Evolutionary conservation across 2,329 filamentous ascomycete genomes (phyloP).

Genomic region (Stagonosporopsis rhizophila): DNA sequence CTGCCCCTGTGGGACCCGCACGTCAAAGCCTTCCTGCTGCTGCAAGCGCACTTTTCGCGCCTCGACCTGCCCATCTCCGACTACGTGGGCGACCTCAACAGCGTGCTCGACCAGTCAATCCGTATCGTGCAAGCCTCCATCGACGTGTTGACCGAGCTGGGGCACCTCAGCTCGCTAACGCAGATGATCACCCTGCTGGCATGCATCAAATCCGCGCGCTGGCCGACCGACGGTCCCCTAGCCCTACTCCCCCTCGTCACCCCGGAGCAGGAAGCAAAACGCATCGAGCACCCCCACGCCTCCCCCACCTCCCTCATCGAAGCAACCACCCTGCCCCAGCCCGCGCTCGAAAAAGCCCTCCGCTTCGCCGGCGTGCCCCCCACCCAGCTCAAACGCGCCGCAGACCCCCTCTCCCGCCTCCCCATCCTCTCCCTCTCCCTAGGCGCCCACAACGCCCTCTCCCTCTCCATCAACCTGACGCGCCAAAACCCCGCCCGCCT

Average conservation of each 20-base stretch:
- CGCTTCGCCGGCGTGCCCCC: conserved; percentile 60
- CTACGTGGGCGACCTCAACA: conserved; percentile 91
- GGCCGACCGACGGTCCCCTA: conserved; percentile 82
- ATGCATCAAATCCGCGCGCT: conserved; percentile 89
- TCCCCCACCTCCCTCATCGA: conserved; percentile 46
- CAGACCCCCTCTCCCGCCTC: conserved; percentile 69
- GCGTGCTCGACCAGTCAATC: conserved; percentile 91
- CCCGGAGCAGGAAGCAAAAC: too few relatives aligned
- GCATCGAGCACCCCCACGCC: too few relatives aligned
- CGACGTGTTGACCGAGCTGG: conserved; percentile 91
- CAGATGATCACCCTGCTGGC: conserved; percentile 88
- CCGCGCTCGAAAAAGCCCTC: conserved; percentile 46
- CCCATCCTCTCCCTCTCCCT: conserved; percentile 73
- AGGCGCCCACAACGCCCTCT: conserved; percentile 66
- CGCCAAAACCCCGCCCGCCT: conserved; percentile 66
- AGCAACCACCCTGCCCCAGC: conserved; percentile 35
- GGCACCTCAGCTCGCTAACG: conserved; percentile 76
- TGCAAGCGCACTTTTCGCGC: conserved; percentile 94
- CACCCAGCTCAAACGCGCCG: conserved; percentile 57
- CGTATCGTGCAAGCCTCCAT: conserved; percentile 96
- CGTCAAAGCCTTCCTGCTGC: conserved; percentile 90
- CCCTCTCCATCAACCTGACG: conserved; percentile 68
- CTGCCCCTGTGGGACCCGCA: conserved; percentile 98
- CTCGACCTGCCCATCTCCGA: conserved; percentile 93
- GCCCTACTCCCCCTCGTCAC: conserved; percentile 80